Evolutionary conservation across 768 basidiomycete genomes (phyloP).

Genomic region (Galerina marginata): DNA sequence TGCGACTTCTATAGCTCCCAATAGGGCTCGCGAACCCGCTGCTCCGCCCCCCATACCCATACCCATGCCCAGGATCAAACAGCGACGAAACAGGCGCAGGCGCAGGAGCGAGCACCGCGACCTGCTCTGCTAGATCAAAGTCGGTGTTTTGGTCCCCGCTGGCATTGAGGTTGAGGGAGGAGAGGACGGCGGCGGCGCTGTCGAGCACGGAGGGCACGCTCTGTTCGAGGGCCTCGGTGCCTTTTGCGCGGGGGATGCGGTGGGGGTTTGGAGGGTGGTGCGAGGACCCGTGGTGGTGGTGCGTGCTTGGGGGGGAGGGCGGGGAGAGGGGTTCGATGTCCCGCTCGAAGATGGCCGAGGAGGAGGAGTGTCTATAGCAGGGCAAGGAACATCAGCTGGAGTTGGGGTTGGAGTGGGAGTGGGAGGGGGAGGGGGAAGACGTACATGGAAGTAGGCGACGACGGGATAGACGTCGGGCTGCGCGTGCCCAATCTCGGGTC

Average conservation of each 20-base stretch:
- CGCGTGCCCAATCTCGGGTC: constrained; percentile 58
- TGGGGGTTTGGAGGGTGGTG: constrained; percentile 62
- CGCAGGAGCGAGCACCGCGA: constrained; percentile 60
- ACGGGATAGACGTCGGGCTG: constrained; percentile 78
- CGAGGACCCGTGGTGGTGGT: constrained; percentile 28
- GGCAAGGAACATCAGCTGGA: background rate
- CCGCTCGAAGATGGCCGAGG: constrained; percentile 90
- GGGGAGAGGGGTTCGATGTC: constrained; percentile 77
- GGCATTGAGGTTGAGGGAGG: constrained; percentile 27
- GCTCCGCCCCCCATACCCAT: constrained; percentile 21
- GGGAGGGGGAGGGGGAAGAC: constrained; percentile 26
- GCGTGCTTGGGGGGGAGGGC: constrained; percentile 38
- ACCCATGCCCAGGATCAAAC: no score
- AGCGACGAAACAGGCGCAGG: constrained; percentile 13
- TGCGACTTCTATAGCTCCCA: constrained; percentile 69
- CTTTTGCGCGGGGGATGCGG: constrained; percentile 72
- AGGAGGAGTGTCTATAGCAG: constrained; percentile 64
- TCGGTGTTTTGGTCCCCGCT: constrained; percentile 23
- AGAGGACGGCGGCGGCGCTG: constrained; percentile 77
- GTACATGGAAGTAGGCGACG: constrained; percentile 80
- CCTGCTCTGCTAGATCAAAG: constrained; percentile 56
- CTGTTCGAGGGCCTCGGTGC: constrained; percentile 76
- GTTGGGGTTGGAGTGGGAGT: constrained; percentile 1
- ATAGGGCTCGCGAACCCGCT: constrained; percentile 74
- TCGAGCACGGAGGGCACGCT: constrained; percentile 88